A percentile compares a stretch with the other conserved stretches of the same genome.
Evolutionary conservation across 2,329 filamentous ascomycete species (phyloP).

Genomic region (Neodidymelliopsis sp.): DNA sequence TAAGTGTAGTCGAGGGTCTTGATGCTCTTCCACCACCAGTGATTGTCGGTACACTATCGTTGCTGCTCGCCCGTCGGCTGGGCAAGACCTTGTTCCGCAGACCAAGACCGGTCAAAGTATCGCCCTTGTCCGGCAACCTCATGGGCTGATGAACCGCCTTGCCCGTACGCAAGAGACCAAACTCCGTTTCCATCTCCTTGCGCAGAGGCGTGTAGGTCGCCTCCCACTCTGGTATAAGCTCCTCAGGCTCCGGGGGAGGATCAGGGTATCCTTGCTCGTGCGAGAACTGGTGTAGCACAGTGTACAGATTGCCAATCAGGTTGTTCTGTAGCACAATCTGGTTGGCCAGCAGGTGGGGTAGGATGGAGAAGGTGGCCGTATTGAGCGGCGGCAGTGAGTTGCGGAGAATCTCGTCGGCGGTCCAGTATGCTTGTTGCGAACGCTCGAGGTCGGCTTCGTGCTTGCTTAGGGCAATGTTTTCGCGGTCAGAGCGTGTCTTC

Average conservation of each 20-base stretch:
- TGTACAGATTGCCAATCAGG: slow-evolving; percentile 80
- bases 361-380: slow-evolving; percentile 73
- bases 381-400: slow-evolving; percentile 75
- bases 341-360: slow-evolving; percentile 73
- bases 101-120: slow-evolving; percentile 57
- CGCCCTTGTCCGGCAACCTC: slow-evolving; percentile 56
- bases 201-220: slow-evolving; percentile 68
- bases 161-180: slow-evolving; percentile 70
- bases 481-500: slow-evolving; percentile 72
- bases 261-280: slow-evolving; percentile 73
- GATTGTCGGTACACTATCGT: slow-evolving; percentile 45
- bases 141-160: slow-evolving; percentile 69
- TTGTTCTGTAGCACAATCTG: slow-evolving; percentile 81
- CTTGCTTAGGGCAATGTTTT: slow-evolving; percentile 74
- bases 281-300: slow-evolving; percentile 76
- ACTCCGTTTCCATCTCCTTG: slow-evolving; percentile 68
- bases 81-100: slow-evolving; percentile 54
- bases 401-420: slow-evolving; percentile 77
- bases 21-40: slow-evolving; percentile 39
- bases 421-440: slow-evolving; percentile 75
- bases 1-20: slow-evolving; percentile 33
- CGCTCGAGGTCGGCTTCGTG: slow-evolving; percentile 73
- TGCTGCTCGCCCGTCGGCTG: slow-evolving; percentile 39
- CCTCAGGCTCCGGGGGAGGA: slow-evolving; percentile 74
- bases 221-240: slow-evolving; percentile 73